Conservation (phyloP, 345 rosid genomes). For the Camelina sativa region DNA sequence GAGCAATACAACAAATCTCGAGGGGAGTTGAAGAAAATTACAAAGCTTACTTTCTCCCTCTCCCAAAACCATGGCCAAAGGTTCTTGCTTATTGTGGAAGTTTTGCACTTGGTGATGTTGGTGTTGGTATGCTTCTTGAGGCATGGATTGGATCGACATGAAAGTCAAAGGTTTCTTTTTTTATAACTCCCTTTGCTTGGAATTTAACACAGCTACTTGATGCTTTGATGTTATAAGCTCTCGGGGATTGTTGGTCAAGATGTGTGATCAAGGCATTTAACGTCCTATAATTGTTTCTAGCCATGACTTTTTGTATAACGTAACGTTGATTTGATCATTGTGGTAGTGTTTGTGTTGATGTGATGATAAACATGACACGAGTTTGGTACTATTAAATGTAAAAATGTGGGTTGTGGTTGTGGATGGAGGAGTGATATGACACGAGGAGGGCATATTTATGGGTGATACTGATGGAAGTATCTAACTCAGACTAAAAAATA, state of each 20-base stretch:
- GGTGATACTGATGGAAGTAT: too few relatives aligned
- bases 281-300: background rate
- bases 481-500: too few relatives aligned
- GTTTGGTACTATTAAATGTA: slow-evolving; percentile 1
- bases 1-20: slow-evolving; percentile 70
- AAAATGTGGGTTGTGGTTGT: too few relatives aligned
- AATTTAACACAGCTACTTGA: background rate
- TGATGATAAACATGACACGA: background rate
- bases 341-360: slow-evolving; percentile 1
- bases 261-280: background rate
- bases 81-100: slow-evolving; percentile 74
- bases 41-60: slow-evolving; percentile 66
- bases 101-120: slow-evolving; percentile 74
- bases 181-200: too few relatives aligned
- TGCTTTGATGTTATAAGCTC: background rate
- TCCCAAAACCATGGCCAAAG: slow-evolving; percentile 46
- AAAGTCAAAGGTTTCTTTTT: slow-evolving; percentile 52
- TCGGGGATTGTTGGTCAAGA: background rate
- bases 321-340: background rate
- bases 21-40: slow-evolving; percentile 78
- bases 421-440: too few relatives aligned
- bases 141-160: slow-evolving; percentile 67
- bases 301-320: background rate
- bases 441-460: too few relatives aligned
- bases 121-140: slow-evolving; percentile 80